Evolutionary conservation across 768 basidiomycete genomes (phyloP).

Genomic region (Lentinus brumalis): DNA sequence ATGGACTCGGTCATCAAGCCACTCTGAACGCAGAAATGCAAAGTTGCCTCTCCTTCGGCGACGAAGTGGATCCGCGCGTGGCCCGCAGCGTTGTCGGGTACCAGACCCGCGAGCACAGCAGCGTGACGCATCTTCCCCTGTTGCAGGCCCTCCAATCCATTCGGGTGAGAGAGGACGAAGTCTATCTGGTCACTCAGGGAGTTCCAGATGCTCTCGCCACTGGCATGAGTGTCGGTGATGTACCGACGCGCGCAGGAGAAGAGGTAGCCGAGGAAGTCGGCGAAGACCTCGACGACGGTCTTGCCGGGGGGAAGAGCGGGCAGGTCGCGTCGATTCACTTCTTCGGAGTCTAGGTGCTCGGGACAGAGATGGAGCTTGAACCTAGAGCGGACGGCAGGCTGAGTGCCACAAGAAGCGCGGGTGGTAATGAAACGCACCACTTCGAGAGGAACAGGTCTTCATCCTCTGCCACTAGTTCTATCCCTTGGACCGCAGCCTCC

Average conservation of each 20-base stretch:
- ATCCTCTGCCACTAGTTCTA: slow-evolving; percentile 43
- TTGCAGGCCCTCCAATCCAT: slow-evolving; percentile 66
- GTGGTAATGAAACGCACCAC: slow-evolving; percentile 8
- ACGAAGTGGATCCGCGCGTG: slow-evolving; percentile 52
- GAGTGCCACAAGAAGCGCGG: neutral
- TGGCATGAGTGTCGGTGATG: slow-evolving; percentile 48
- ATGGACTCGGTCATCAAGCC: slow-evolving; percentile 43
- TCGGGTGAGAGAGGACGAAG: slow-evolving; percentile 63
- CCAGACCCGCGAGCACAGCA: slow-evolving; percentile 52
- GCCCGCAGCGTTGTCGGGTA: slow-evolving; percentile 41
- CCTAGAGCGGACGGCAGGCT: slow-evolving; percentile 3
- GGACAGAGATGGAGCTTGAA: slow-evolving; percentile 25
- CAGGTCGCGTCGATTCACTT: slow-evolving; percentile 8
- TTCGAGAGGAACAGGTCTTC: slow-evolving; percentile 30
- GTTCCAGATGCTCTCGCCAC: slow-evolving; percentile 47
- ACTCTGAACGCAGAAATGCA: slow-evolving; percentile 57
- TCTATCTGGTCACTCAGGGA: slow-evolving; percentile 46
- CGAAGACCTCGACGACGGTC: slow-evolving; percentile 44
- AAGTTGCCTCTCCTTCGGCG: slow-evolving; percentile 66
- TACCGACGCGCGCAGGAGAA: slow-evolving; percentile 45
- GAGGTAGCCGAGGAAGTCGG: slow-evolving; percentile 51
- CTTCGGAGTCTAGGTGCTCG: slow-evolving; percentile 8
- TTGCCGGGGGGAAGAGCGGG: slow-evolving; percentile 13
- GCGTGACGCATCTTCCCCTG: slow-evolving; percentile 59
- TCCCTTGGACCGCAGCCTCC: slow-evolving; percentile 43